Conservation (phyloP, 192 early-diverging fungal genomes). For the Pilobolus umbonatus region DNA sequence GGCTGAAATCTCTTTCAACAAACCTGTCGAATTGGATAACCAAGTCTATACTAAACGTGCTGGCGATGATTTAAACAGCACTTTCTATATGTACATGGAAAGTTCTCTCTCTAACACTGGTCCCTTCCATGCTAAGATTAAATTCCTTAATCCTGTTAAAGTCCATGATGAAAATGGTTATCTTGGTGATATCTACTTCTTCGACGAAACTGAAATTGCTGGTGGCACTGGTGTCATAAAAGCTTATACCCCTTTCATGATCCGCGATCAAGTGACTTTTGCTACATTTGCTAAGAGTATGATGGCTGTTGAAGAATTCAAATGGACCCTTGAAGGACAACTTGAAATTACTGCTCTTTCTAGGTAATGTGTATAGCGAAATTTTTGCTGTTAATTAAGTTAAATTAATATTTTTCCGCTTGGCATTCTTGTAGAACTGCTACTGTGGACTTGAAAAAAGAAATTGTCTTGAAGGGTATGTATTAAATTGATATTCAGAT, state of each 20-base stretch:
- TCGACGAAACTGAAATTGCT: conserved; percentile 35
- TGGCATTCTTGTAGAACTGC: conserved; percentile 15
- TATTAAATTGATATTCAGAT: conserved; percentile 2
- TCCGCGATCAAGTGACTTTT: conserved; percentile 39
- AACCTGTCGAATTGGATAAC: not conserved
- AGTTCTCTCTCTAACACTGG: conserved; percentile 41
- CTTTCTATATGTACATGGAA: conserved; percentile 37
- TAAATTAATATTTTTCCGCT: not conserved
- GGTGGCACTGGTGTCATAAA: conserved; percentile 39
- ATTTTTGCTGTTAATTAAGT: not conserved
- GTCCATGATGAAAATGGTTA: conserved; percentile 37
- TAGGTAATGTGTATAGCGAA: conserved; percentile 3
- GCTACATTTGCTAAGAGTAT: conserved; percentile 42
- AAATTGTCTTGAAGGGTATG: conserved; percentile 13
- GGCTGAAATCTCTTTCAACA: conserved; percentile 39
- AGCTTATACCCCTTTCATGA: conserved; percentile 30
- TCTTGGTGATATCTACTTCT: conserved; percentile 39
- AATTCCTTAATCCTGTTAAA: conserved; percentile 38
- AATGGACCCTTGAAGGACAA: conserved; percentile 25
- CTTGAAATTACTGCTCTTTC: conserved; percentile 26
- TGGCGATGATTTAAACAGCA: conserved; percentile 22
- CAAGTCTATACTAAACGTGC: not conserved
- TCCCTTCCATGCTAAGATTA: conserved; percentile 45
- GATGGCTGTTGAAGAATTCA: conserved; percentile 36
- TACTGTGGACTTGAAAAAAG: conserved; percentile 22